Evolutionary conservation across 768 basidiomycete genomes (phyloP), one percentile per base, ranked within the genome.

Genomic region (Mycena amicta): DNA sequence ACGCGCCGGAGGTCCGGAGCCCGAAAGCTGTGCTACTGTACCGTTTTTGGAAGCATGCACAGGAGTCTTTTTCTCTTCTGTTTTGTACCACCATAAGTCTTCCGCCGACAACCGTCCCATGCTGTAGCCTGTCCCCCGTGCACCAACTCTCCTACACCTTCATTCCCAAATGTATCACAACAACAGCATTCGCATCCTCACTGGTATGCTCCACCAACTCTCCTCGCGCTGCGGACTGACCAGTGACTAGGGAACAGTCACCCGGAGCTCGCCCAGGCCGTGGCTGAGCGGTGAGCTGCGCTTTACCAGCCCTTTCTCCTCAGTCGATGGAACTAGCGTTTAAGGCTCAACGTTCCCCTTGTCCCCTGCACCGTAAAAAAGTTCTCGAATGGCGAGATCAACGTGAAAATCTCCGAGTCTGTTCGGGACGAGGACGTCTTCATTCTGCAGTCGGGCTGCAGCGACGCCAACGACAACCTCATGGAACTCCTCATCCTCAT

Each of bases 401-500:
- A 90, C 74, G 90, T 95, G 77, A 94, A 91, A 74, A 97, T 98
- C 65, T 83, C 87, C 52, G 95, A 98, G 77, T 95, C 92, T 56
- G 89, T 99, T 45, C 89, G 97, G 46, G 96, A 98, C 74, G 95
- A 95, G 75, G 97, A 99, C 74, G 94, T 98, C 26, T 99, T 98
- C 80, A 97, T 99, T 80, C 85, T 99, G 72, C 97, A 99, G 77
- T 89, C 92, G 15, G 89, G 90, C 28, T 91, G 86, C 75, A 77
- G 79, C 71, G 93, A 95, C 68, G 93, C 94, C 71, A 96, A 97
- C 74, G 95, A 97, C 76, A 89, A 93, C 73, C 80, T 98, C 63
- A 96, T 99, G 94, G 97, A 99, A 72, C 92, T 99, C 62, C 90
- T 98, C 72, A 93, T 99, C 71, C 88, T 99, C 77, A 94, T 97